These are phyloP conservation scores for Naganishia sp. DNA, from an alignment of 1,284 basidiomycete genomes.

Conservation along the genomic window DNA sequence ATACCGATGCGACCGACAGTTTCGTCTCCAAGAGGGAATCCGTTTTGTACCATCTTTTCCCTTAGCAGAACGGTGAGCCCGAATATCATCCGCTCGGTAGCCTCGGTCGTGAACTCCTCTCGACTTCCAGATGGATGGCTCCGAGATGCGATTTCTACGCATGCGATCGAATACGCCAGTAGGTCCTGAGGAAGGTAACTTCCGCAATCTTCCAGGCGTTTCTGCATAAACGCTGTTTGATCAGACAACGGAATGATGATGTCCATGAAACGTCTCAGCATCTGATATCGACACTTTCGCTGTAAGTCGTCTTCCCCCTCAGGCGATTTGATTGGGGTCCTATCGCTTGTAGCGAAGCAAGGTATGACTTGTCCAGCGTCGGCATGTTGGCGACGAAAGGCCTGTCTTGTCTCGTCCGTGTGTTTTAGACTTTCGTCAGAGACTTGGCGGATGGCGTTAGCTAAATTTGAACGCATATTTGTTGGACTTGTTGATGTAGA, in stretches of 20 bases:
- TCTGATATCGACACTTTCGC: slow-evolving; percentile 14
- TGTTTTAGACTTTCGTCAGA: slow-evolving; percentile 26
- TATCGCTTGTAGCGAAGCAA: slow-evolving; percentile 21
- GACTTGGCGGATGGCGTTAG: slow-evolving; percentile 32
- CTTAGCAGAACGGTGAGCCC: slow-evolving; percentile 68
- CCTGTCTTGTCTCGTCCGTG: slow-evolving; percentile 20
- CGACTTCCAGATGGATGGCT: slow-evolving; percentile 57
- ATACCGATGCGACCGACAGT: slow-evolving; percentile 75
- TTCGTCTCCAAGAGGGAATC: slow-evolving; percentile 59
- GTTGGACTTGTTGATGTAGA: slow-evolving; percentile 4
- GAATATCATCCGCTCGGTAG: slow-evolving; percentile 73
- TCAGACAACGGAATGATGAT: slow-evolving; percentile 43
- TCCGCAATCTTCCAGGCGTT: slow-evolving; percentile 43
- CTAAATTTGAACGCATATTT: slow-evolving; percentile 32
- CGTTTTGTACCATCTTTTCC: slow-evolving; percentile 22
- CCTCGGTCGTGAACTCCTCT: slow-evolving; percentile 70
- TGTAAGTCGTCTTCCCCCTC: background rate
- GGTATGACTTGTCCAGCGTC: slow-evolving; percentile 21
- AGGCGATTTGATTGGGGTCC: background rate
- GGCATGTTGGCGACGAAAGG: slow-evolving; percentile 23
- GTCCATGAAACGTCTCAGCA: slow-evolving; percentile 30
- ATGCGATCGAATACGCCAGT: slow-evolving; percentile 80
- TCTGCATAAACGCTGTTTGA: slow-evolving; percentile 49
- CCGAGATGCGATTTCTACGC: slow-evolving; percentile 77
- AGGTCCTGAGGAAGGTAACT: slow-evolving; percentile 87